Percentiles rank a stretch among this genome's conserved stretches.
phyloP scores from a whole-genome alignment of 1,284 basidiomycete species.

The Anthracocystis panici-leucophaei region DNA sequence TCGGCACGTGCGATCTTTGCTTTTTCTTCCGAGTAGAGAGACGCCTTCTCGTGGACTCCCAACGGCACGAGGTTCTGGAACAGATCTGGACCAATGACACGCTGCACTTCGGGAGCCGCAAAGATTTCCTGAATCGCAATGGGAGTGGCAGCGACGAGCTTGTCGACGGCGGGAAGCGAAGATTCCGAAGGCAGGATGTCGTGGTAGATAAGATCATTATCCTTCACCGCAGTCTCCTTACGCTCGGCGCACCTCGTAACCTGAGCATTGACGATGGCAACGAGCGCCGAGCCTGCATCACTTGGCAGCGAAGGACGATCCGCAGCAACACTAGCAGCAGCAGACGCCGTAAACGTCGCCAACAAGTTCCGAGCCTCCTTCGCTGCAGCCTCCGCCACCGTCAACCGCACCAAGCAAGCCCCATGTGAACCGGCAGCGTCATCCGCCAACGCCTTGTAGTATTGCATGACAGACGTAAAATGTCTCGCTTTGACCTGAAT shows the following conservation, averaged over 20 bases:
- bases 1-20: conserved; percentile 93
- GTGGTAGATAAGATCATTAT: conserved; percentile 98
- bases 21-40: conserved; percentile 97
- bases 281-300: conserved; percentile 82
- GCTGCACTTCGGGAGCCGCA: conserved; percentile 88
- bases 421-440: conserved; percentile 83
- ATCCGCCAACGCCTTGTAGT: conserved; percentile 86
- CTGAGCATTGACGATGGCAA: conserved; percentile 86
- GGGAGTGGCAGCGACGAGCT: conserved; percentile 80
- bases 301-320: conserved; percentile 81
- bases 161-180: conserved; percentile 83
- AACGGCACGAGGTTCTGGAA: conserved; percentile 90
- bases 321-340: conserved; percentile 74
- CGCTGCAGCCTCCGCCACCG: conserved; percentile 81
- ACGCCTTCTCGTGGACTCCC: conserved; percentile 94
- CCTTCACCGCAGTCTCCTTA: conserved; percentile 81
- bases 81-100: conserved; percentile 91
- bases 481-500: conserved; percentile 91
- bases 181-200: conserved; percentile 87
- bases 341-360: conserved; percentile 79
- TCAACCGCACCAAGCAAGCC: conserved; percentile 84
- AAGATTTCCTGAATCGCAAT: conserved; percentile 96
- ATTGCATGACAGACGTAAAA: conserved; percentile 87
- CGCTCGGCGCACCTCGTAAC: conserved; percentile 81
- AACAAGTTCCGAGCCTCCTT: conserved; percentile 85